A percentile compares a stretch with the other conserved stretches of the same genome.
Evolutionary conservation across 345 rosid species (phyloP).

Genomic region (Erodium maritimum): DNA sequence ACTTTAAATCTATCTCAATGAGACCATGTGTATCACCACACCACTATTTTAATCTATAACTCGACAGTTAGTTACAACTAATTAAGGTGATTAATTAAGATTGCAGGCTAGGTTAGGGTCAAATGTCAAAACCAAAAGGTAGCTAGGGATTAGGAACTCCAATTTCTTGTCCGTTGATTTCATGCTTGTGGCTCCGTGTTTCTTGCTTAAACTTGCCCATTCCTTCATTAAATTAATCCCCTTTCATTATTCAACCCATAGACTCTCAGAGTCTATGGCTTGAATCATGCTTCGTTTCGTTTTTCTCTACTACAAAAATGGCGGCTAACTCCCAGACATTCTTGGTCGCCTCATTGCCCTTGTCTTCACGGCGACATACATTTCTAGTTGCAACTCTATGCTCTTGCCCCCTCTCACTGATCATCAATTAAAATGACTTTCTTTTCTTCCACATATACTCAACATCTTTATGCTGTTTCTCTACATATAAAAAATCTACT

Average conservation of each 20-base stretch:
- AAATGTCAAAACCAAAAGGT: background rate
- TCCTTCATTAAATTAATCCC: too few species aligned
- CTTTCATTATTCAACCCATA: background rate
- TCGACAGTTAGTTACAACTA: background rate
- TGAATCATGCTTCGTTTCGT: too few species aligned
- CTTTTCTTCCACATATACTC: background rate
- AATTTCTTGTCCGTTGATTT: slow-evolving; percentile 23
- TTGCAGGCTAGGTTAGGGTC: too few species aligned
- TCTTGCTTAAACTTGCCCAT: slow-evolving; percentile 10
- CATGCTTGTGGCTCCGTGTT: slow-evolving; percentile 25
- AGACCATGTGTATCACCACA: background rate
- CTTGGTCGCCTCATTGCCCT: background rate
- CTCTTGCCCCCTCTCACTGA: background rate
- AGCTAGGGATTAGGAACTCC: background rate
- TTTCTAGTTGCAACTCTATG: too few species aligned
- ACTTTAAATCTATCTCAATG: background rate
- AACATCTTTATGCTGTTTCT: too few species aligned
- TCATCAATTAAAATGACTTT: background rate
- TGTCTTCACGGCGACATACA: background rate
- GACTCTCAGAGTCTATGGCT: background rate
- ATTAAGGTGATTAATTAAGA: too few species aligned
- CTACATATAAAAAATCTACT: too few species aligned
- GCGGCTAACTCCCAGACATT: background rate
- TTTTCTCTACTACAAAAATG: background rate
- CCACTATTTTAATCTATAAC: too few species aligned